Evolutionary conservation across 306 rosid species (phyloP).

Genomic region (Amphicarpaea edgeworthii): DNA sequence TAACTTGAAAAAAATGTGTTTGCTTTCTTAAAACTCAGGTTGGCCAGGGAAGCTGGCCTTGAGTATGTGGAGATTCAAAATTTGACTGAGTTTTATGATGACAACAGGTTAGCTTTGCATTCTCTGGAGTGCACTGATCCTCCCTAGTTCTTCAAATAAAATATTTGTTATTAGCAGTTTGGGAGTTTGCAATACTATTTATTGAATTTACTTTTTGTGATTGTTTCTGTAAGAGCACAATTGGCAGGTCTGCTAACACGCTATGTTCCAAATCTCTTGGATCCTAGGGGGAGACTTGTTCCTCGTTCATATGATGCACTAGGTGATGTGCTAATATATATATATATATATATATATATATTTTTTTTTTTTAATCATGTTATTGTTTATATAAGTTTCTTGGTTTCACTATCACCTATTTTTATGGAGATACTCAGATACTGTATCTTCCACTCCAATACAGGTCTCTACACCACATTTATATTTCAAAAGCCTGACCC

Average conservation of each 20-base stretch:
- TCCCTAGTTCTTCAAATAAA: constrained; percentile 35
- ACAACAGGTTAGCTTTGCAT: constrained; percentile 73
- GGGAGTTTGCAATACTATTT: constrained; percentile 33
- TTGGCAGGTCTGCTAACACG: constrained; percentile 74
- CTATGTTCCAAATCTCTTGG: constrained; percentile 77
- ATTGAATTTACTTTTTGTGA: constrained; percentile 34
- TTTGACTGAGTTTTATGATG: constrained; percentile 90
- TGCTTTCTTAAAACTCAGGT: constrained; percentile 60
- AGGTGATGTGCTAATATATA: constrained; percentile 67
- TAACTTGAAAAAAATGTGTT: neutral
- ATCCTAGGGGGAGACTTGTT: constrained; percentile 91
- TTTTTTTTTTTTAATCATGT: constrained; percentile 9
- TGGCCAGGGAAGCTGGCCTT: constrained; percentile 98
- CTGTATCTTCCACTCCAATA: constrained; percentile 37
- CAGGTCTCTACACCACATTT: constrained; percentile 91
- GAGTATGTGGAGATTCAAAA: constrained; percentile 96
- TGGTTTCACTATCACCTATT: constrained; percentile 30
- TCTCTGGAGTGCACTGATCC: constrained; percentile 33
- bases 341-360: too few relatives aligned
- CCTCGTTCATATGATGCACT: constrained; percentile 87
- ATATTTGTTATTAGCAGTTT: constrained; percentile 22
- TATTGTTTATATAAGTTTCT: constrained; percentile 13
- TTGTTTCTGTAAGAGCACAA: constrained; percentile 71
- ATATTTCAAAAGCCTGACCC: constrained; percentile 98
- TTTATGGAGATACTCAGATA: constrained; percentile 21